Evolutionary conservation across 2,329 filamentous ascomycete genomes (phyloP).

Genomic region (Phialophora expanda): DNA sequence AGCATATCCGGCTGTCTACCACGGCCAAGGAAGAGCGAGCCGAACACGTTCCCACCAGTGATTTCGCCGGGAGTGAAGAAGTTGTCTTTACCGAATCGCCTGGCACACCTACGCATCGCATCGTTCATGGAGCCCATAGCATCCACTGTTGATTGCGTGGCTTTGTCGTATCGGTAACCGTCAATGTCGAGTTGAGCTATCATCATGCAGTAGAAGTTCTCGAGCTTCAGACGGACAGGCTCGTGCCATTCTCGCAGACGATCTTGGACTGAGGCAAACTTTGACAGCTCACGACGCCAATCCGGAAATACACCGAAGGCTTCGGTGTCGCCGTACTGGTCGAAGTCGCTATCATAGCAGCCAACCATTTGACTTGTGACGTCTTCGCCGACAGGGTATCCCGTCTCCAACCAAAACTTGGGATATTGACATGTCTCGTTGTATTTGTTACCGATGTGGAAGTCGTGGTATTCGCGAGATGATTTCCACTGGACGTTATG

Average conservation of each 20-base stretch:
- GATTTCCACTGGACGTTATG: constrained; percentile 65
- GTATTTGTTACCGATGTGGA: constrained; percentile 60
- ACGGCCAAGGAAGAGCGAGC: constrained; percentile 66
- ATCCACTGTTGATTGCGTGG: constrained; percentile 67
- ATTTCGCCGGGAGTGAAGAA: constrained; percentile 70
- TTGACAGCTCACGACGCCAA: constrained; percentile 67
- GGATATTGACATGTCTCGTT: constrained; percentile 63
- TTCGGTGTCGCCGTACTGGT: constrained; percentile 68
- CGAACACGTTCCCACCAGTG: constrained; percentile 65
- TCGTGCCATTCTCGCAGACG: constrained; percentile 68
- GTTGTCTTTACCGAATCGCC: constrained; percentile 63
- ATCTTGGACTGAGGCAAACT: constrained; percentile 71
- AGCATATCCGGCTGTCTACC: constrained; percentile 63
- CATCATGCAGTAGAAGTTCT: constrained; percentile 67
- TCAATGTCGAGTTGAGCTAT: constrained; percentile 69
- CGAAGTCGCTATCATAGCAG: constrained; percentile 68
- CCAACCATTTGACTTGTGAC: constrained; percentile 57
- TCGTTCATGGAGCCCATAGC: constrained; percentile 63
- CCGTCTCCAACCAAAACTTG: constrained; percentile 65
- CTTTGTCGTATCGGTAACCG: constrained; percentile 71
- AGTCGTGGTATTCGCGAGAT: constrained; percentile 63
- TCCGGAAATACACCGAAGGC: constrained; percentile 68
- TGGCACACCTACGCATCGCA: constrained; percentile 63
- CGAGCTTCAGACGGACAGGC: constrained; percentile 62
- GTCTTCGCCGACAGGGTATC: constrained; percentile 55